These are phyloP conservation scores for Tolypocladium amazonense DNA, from an alignment of 2,329 filamentous ascomycete genomes.

Conservation along the genomic window DNA sequence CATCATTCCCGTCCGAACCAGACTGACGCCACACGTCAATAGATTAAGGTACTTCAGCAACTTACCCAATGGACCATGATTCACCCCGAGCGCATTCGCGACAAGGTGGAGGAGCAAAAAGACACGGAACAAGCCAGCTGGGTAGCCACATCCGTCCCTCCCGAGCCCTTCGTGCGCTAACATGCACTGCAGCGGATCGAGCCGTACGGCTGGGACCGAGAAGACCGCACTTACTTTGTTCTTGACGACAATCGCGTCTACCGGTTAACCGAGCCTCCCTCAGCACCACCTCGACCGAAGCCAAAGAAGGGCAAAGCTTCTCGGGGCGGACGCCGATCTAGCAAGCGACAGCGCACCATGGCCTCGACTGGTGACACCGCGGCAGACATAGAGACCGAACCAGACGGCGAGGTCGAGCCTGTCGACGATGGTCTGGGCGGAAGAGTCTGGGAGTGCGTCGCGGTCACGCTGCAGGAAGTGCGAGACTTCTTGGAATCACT, in stretches of 20 bases:
- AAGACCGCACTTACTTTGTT: slow-evolving; percentile 81
- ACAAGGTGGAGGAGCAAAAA: slow-evolving; percentile 73
- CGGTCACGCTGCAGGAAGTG: slow-evolving; percentile 71
- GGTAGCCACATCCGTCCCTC: slow-evolving; percentile 41
- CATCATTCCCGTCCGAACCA: not conserved
- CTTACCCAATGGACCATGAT: slow-evolving; percentile 83
- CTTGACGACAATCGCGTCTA: slow-evolving; percentile 93
- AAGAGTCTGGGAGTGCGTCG: slow-evolving; percentile 85
- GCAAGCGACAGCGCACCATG: slow-evolving; percentile 57
- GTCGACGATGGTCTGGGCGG: slow-evolving; percentile 54
- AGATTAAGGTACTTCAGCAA: slow-evolving; percentile 74
- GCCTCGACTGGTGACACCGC: slow-evolving; percentile 18
- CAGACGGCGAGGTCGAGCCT: slow-evolving; percentile 19
- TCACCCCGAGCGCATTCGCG: slow-evolving; percentile 77
- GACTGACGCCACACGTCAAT: not conserved
- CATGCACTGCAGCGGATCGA: slow-evolving; percentile 51
- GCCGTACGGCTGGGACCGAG: slow-evolving; percentile 76
- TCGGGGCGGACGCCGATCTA: slow-evolving; percentile 48
- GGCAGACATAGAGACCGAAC: slow-evolving; percentile 21
- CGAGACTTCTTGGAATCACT: slow-evolving; percentile 59
- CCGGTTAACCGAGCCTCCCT: slow-evolving; percentile 65
- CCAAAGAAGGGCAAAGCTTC: slow-evolving; percentile 48
- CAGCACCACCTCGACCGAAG: slow-evolving; percentile 51
- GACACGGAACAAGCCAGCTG: slow-evolving; percentile 74
- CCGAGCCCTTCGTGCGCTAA: slow-evolving; percentile 8